Conservation (phyloP, 2,329 filamentous ascomycete species). For the Fusarium heterosporum region DNA sequence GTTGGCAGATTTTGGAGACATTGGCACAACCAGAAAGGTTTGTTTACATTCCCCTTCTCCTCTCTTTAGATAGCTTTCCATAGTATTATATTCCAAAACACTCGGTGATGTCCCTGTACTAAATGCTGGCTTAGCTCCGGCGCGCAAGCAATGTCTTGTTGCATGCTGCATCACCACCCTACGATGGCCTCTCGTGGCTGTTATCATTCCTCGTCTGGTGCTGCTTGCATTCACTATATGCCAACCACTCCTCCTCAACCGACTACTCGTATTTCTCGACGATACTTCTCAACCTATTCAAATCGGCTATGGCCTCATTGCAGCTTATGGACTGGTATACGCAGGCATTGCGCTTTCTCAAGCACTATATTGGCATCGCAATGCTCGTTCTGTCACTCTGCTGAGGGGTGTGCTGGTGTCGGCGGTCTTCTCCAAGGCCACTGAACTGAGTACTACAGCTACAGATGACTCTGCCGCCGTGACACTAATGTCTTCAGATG, state of each 20-base stretch:
- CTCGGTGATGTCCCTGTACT: constrained; percentile 37
- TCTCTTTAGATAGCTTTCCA: constrained; percentile 21
- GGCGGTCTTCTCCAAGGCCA: constrained; percentile 52
- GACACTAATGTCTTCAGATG: constrained; percentile 58
- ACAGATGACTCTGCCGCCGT: constrained; percentile 52
- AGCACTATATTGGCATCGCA: constrained; percentile 50
- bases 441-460: constrained; percentile 45
- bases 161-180: constrained; percentile 47
- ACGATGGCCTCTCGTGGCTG: constrained; percentile 47
- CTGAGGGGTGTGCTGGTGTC: constrained; percentile 50
- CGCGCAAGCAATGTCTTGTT: constrained; percentile 45
- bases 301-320: constrained; percentile 50
- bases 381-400: constrained; percentile 50
- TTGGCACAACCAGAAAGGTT: constrained; percentile 47
- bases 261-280: constrained; percentile 50
- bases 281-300: constrained; percentile 39
- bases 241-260: constrained; percentile 53
- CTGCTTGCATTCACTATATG: constrained; percentile 53
- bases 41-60: constrained; percentile 8
- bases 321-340: constrained; percentile 51
- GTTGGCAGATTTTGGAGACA: constrained; percentile 48
- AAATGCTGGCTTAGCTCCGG: constrained; percentile 32
- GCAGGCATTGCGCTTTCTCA: constrained; percentile 49
- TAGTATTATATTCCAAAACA: constrained; percentile 18
- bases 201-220: constrained; percentile 49